Evolutionary conservation across 1,139 yeast species (phyloP).

Genomic region (Eremothecium coryli): DNA sequence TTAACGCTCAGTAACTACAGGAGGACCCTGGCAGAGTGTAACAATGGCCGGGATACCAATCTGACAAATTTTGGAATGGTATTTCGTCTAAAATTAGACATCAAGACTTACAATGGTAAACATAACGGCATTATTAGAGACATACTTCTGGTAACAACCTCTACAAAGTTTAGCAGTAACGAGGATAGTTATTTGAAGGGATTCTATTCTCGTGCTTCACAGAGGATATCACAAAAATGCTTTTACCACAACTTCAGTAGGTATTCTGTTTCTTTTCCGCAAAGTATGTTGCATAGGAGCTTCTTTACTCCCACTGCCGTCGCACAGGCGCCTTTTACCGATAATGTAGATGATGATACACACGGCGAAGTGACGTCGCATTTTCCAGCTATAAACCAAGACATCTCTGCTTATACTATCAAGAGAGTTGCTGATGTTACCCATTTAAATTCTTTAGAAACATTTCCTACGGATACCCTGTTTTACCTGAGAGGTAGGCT

Average conservation of each 20-base stretch:
- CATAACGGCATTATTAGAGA: slow-evolving; percentile 21
- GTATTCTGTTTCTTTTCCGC: slow-evolving; percentile 2
- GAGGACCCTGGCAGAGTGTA: slow-evolving; percentile 8
- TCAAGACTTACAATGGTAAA: slow-evolving; percentile 15
- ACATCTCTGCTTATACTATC: background rate
- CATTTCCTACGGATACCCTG: background rate
- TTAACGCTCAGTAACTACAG: slow-evolving; percentile 1
- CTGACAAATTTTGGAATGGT: slow-evolving; percentile 22
- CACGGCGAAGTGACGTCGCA: background rate
- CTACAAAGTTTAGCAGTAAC: slow-evolving; percentile 3
- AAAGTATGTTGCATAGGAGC: background rate
- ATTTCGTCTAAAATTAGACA: slow-evolving; percentile 19
- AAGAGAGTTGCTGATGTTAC: slow-evolving; percentile 4
- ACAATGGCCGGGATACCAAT: slow-evolving; percentile 15
- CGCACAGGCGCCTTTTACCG: background rate
- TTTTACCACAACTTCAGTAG: slow-evolving; percentile 4
- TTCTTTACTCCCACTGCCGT: background rate
- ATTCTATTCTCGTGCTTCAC: slow-evolving; percentile 9
- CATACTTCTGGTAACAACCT: slow-evolving; percentile 12
- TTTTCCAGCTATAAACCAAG: slow-evolving; percentile 3
- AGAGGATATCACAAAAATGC: slow-evolving; percentile 6
- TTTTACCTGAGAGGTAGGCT: slow-evolving; percentile 7
- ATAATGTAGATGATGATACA: background rate
- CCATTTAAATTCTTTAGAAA: background rate
- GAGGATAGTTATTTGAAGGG: slow-evolving; percentile 4